Evolutionary conservation across 768 basidiomycete species (phyloP), one percentile per base, ranked within the genome.

Genomic region (Thelephora aurantiotincta): DNA sequence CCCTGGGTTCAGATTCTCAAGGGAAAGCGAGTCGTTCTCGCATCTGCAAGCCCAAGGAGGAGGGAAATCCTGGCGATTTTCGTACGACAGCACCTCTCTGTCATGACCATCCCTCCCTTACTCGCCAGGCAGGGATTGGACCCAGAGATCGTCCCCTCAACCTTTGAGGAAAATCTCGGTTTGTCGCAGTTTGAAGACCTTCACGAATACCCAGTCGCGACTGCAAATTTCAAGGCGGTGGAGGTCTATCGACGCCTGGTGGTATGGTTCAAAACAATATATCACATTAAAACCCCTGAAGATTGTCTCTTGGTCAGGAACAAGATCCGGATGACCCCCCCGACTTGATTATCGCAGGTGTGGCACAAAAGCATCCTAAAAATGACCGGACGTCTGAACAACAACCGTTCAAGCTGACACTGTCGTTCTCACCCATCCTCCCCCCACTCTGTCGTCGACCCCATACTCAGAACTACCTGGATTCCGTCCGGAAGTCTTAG

Each of bases 201-300:
- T 14, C 77, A 78, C 33, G 80, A 82, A 55, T 86, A 89, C 58
- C 80, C 83, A 0, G 79, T 83, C 6, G 72, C 83, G 4, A 91
- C 83, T 0, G 82, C 82, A 11, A 74, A 71, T 2, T 75, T 82
- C 54, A 85, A 87, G 73, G 93, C 78, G 23, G 78, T 82, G 35
- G 87, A 92, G 60, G 93, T 90, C 18, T 92, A 92, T 58, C 77
- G 82, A 62, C 67, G 79, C n/a, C 67, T 91, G n/a, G 78, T 87
- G 44, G 74, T 80, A 54, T 55, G 77, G 64, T 1, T 11, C 9
- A 4, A 9, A 30, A 30, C 4, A 4, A 30, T 30, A 4, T 30
- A 4, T 30, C 26, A 30, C 26, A 9, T 30, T 9, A 9, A 30
- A 9, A 30, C 9, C n/a, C n/a, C 26, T 30, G 26, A 30, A 30